Conservation (phyloP, 2,329 filamentous ascomycete genomes). For the Colletotrichum ledebouriae region DNA sequence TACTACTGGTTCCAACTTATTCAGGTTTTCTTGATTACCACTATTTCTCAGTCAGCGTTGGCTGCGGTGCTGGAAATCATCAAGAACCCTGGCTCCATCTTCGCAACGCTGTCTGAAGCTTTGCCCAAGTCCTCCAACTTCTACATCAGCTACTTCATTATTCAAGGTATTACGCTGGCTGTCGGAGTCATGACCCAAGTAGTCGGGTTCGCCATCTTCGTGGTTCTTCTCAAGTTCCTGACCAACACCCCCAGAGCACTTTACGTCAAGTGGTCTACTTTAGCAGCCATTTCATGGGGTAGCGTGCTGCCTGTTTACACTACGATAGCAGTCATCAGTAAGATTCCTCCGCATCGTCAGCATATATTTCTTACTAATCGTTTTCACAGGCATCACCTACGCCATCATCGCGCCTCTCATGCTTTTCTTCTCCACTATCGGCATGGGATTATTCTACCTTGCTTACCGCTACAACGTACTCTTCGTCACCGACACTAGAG, state of each 20-base stretch:
- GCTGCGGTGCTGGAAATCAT: slow-evolving; percentile 75
- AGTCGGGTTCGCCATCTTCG: slow-evolving; percentile 74
- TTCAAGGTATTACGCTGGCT: slow-evolving; percentile 86
- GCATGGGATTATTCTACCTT: slow-evolving; percentile 83
- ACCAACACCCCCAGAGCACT: slow-evolving; percentile 83
- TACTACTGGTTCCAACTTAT: slow-evolving; percentile 94
- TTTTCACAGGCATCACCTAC: slow-evolving; percentile 74
- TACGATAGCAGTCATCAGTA: slow-evolving; percentile 78
- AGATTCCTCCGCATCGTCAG: slow-evolving; percentile 41
- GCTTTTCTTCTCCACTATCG: slow-evolving; percentile 82
- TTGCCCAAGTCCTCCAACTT: slow-evolving; percentile 92
- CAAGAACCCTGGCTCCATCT: slow-evolving; percentile 70
- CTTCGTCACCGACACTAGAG: slow-evolving; percentile 81
- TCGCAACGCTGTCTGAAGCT: slow-evolving; percentile 76
- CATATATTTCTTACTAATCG: slow-evolving; percentile 30
- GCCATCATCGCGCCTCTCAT: slow-evolving; percentile 87
- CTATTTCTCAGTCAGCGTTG: slow-evolving; percentile 84
- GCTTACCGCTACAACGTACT: slow-evolving; percentile 90
- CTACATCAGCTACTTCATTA: slow-evolving; percentile 84
- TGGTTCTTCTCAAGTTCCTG: slow-evolving; percentile 76
- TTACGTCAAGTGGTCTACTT: slow-evolving; percentile 78
- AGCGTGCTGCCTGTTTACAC: slow-evolving; percentile 81
- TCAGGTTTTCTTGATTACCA: slow-evolving; percentile 91
- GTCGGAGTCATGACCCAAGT: slow-evolving; percentile 79
- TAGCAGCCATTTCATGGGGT: slow-evolving; percentile 81